Evolutionary conservation across 331 rosid species (phyloP), one percentile per base, ranked within the genome.

Genomic region (Malus hybrid): DNA sequence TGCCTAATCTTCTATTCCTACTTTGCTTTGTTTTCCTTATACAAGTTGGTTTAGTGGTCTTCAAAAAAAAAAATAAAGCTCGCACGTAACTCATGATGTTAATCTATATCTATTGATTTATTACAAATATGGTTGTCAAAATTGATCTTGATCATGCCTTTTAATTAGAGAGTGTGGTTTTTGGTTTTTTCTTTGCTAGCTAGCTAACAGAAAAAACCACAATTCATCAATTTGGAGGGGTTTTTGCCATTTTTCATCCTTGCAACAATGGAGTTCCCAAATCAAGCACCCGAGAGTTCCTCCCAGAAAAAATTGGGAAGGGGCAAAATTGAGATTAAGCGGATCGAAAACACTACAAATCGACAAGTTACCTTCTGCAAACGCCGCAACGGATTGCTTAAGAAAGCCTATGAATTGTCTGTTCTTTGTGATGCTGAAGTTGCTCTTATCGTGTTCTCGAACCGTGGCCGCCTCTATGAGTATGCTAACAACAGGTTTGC

Each of bases 381-480:
- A 24, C 24, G 24, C 24, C 24, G 24, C 24, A 24, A 24, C 24
- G 24, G 24, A 24, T 24, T 24, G 24, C 24, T 24, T 24, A 24
- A 24, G 24, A 24, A 24, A 24, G 24, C 24, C 24, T 24, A 24
- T 24, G 24, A 24, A 24, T 24, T 24, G 24, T 24, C 24, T 24
- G 24, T 24, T 24, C 24, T 24, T 24, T 24, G 24, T 24, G 24
- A 24, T 24, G 24, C 24, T 24, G 24, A 24, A 24, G 24, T 24
- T 24, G 24, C 24, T 83, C 97, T 93, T 48, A 77, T 93, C 75
- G 97, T 93, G 81, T 93, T 93, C 86, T 93, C 97, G 2, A 87
- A 39, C 74, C 93, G 97, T 7, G 97, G 98, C 22, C 98, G 98
- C 70, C 85, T 93, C 78, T 93, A 93, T 52, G 98, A 93, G 78